Evolutionary conservation across 495 filamentous ascomycete species (phyloP).

Genomic region (Venustampulla echinocandica): DNA sequence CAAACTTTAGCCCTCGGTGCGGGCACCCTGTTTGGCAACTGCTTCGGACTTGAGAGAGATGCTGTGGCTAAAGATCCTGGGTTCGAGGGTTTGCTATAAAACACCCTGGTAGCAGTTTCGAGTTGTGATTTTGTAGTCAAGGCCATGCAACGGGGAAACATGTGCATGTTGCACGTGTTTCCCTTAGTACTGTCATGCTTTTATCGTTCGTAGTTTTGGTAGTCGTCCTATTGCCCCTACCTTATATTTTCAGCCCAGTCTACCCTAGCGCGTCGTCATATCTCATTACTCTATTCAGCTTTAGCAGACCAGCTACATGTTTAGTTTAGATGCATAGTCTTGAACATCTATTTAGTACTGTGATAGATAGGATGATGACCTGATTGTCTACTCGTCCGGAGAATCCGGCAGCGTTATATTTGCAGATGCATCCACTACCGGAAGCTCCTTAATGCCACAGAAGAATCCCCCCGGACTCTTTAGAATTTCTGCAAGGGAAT

Average conservation of each 20-base stretch:
- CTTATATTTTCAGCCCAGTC: no score
- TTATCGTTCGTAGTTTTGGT: slow-evolving; percentile 34
- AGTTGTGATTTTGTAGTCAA: slow-evolving; percentile 84
- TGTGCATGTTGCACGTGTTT: slow-evolving; percentile 79
- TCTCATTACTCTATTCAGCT: no score
- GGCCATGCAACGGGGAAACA: slow-evolving; percentile 80
- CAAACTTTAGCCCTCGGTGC: slow-evolving; percentile 79
- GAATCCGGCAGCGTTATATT: slow-evolving; percentile 80
- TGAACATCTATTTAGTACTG: neutral
- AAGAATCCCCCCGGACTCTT: slow-evolving; percentile 60
- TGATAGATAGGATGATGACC: slow-evolving; percentile 68
- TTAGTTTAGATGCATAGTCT: neutral
- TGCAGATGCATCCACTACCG: slow-evolving; percentile 51
- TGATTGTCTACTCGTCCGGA: slow-evolving; percentile 76
- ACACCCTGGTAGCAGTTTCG: slow-evolving; percentile 76
- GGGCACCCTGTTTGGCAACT: slow-evolving; percentile 86
- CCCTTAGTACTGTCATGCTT: slow-evolving; percentile 34
- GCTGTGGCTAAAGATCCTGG: slow-evolving; percentile 84
- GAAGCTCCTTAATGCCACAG: slow-evolving; percentile 83
- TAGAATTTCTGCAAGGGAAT: slow-evolving; percentile 87
- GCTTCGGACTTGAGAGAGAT: slow-evolving; percentile 82
- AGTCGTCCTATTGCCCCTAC: slow-evolving; percentile 22
- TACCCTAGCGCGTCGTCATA: no score
- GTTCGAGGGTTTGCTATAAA: slow-evolving; percentile 73
- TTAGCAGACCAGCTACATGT: no score